These are phyloP conservation scores for Dovyalis caffra DNA, from an alignment of 345 rosid species.

Conservation along the genomic window DNA sequence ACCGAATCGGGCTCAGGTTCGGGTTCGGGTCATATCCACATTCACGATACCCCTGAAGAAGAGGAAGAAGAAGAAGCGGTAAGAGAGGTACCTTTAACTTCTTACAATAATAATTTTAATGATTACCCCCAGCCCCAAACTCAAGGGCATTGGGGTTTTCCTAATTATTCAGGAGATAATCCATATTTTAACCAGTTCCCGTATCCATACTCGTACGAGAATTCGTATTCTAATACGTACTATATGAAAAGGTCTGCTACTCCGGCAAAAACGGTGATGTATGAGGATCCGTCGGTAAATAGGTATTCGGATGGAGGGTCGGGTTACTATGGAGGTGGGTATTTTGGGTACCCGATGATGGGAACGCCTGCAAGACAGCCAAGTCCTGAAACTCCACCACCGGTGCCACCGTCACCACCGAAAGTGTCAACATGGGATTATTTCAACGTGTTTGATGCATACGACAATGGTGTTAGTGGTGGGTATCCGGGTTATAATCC, in stretches of 20 bases:
- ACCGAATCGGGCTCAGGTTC: conserved; percentile 46
- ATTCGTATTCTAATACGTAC: conserved; percentile 32
- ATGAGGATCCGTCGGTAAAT: conserved; percentile 50
- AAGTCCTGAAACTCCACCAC: conserved; percentile 40
- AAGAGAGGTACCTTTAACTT: conserved; percentile 11
- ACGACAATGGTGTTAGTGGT: conserved; percentile 34
- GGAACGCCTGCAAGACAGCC: conserved; percentile 35
- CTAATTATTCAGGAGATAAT: not conserved
- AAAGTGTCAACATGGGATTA: conserved; percentile 72
- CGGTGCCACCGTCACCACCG: conserved; percentile 82
- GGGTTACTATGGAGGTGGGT: conserved; percentile 34
- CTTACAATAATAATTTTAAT: conserved; percentile 18
- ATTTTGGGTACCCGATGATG: conserved; percentile 49
- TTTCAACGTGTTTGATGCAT: conserved; percentile 64
- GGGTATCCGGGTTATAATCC: conserved; percentile 35
- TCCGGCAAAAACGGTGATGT: conserved; percentile 60
- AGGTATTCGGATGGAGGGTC: conserved; percentile 46
- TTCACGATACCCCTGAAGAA: conserved; percentile 28
- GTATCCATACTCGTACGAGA: not conserved
- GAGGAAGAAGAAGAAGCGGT: conserved; percentile 10
- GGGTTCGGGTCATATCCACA: conserved; percentile 54
- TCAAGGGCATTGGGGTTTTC: conserved; percentile 43
- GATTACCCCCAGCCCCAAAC: conserved; percentile 38
- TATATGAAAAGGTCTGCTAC: conserved; percentile 76
- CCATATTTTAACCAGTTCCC: conserved; percentile 7